Evolutionary conservation across 495 filamentous ascomycete species (phyloP).

Genomic region (Neurospora tetraspora): DNA sequence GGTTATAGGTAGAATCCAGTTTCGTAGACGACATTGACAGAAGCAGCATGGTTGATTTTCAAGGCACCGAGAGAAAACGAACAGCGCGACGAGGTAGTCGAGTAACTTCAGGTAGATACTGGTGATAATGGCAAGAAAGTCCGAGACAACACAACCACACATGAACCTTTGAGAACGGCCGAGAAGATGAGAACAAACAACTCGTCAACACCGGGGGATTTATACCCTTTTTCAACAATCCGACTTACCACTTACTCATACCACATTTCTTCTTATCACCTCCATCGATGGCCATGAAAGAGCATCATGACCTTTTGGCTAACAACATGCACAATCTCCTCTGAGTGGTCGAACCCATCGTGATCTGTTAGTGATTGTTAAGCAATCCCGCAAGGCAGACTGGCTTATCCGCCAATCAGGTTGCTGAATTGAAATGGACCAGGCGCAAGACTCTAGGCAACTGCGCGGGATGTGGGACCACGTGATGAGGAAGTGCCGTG

Average conservation of each 20-base stretch:
- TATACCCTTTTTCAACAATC: background rate
- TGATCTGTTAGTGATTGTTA: background rate
- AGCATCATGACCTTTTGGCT: too few relatives aligned
- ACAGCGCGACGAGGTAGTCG: background rate
- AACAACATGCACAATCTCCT: background rate
- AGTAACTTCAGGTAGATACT: background rate
- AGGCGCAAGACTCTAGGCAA: constrained; percentile 5
- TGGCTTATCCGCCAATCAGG: constrained; percentile 9
- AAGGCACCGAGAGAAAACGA: background rate
- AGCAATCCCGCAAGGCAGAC: constrained; percentile 15
- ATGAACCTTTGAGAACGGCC: background rate
- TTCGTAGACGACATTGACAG: background rate
- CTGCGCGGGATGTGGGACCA: constrained; percentile 1
- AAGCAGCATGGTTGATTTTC: background rate
- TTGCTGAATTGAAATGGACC: constrained; percentile 5
- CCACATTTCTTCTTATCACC: background rate
- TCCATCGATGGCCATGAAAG: accelerated
- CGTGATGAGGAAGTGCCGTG: constrained; percentile 3
- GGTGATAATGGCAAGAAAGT: background rate
- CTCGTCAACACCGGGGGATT: constrained; percentile 3
- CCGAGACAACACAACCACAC: background rate
- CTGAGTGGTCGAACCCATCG: background rate
- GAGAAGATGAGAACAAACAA: background rate
- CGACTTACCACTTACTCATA: background rate
- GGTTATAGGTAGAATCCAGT: background rate